These are phyloP conservation scores for Jamesozyma hellenica DNA, from an alignment of 805 yeast species.

Conservation along the genomic window DNA sequence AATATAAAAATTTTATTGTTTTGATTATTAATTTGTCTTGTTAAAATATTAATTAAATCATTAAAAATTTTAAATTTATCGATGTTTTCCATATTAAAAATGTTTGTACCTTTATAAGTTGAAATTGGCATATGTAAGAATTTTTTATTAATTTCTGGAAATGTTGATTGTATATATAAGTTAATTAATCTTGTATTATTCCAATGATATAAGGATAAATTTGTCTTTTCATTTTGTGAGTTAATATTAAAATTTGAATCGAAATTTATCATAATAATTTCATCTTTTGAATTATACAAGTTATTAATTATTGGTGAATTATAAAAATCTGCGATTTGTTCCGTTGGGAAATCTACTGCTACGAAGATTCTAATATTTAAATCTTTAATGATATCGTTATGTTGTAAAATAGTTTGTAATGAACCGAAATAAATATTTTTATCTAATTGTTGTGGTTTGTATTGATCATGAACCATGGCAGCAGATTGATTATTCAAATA, in stretches of 20 bases:
- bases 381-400: slow-evolving; percentile 26
- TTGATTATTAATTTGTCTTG: slow-evolving; percentile 4
- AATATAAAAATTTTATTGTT: slow-evolving; percentile 16
- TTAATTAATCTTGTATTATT: slow-evolving; percentile 7
- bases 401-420: slow-evolving; percentile 32
- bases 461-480: background rate
- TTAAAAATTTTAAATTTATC: slow-evolving; percentile 20
- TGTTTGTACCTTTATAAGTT: slow-evolving; percentile 6
- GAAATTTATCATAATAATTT: slow-evolving; percentile 30
- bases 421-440: slow-evolving; percentile 40
- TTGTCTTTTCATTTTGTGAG: background rate
- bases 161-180: slow-evolving; percentile 1
- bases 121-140: slow-evolving; percentile 3
- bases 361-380: slow-evolving; percentile 34
- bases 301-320: background rate
- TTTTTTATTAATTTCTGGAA: background rate
- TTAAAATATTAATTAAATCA: slow-evolving; percentile 23
- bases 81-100: slow-evolving; percentile 10
- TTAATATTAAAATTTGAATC: slow-evolving; percentile 16
- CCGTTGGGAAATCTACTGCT: slow-evolving; percentile 29
- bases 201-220: slow-evolving; percentile 2
- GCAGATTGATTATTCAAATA: slow-evolving; percentile 1
- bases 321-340: slow-evolving; percentile 23
- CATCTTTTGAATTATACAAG: slow-evolving; percentile 16
- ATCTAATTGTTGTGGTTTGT: slow-evolving; percentile 34